phyloP scores from a whole-genome alignment of 192 early-diverging fungal species.

The Piromyces finnis region DNA sequence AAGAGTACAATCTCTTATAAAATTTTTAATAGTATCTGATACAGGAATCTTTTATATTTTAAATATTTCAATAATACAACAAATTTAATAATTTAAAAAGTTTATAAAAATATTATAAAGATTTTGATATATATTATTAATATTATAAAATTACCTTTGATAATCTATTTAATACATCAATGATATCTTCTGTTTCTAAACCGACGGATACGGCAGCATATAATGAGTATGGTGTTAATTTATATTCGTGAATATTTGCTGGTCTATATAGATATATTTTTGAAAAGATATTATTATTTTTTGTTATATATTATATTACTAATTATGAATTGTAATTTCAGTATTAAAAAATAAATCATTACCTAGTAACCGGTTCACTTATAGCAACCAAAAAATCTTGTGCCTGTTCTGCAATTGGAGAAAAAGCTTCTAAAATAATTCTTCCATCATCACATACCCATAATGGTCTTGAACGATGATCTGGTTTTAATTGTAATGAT shows the following conservation, averaged over 20 bases:
- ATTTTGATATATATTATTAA: no score
- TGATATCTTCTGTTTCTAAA: slow-evolving; percentile 75
- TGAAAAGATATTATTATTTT: no score
- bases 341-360: background rate
- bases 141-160: slow-evolving; percentile 22
- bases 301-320: no score
- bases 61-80: no score
- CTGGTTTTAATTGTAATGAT: slow-evolving; percentile 60
- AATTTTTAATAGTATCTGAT: slow-evolving; percentile 50
- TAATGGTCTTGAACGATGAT: slow-evolving; percentile 75
- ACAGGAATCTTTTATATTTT: slow-evolving; percentile 35
- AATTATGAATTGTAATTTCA: no score
- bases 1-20: slow-evolving; percentile 63
- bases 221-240: slow-evolving; percentile 81
- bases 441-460: slow-evolving; percentile 70
- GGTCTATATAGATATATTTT: no score
- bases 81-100: no score
- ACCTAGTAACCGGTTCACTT: slow-evolving; percentile 78
- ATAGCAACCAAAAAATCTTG: slow-evolving; percentile 83
- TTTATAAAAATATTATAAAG: no score
- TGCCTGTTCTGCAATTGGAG: slow-evolving; percentile 85
- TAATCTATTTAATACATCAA: slow-evolving; percentile 71
- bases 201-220: slow-evolving; percentile 98
- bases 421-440: slow-evolving; percentile 92
- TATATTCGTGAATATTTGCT: slow-evolving; percentile 77